Conservation (phyloP, 2,329 filamentous ascomycete genomes). For the Penicillium verrucosum region DNA sequence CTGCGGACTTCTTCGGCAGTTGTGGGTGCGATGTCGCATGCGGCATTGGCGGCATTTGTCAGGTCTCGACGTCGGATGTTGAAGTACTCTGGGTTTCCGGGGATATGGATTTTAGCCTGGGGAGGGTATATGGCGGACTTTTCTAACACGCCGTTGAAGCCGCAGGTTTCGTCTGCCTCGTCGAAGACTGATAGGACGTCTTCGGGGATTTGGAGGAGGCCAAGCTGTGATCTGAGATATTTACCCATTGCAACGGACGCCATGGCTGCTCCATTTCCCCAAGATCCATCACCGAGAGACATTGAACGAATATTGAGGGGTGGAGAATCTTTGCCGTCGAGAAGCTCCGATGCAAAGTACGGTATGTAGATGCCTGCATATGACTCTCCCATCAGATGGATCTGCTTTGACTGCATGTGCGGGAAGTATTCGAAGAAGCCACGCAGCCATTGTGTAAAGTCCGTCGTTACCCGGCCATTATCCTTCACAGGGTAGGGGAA, state of each 20-base stretch:
- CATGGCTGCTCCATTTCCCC: slow-evolving; percentile 38
- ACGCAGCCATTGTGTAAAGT: slow-evolving; percentile 34
- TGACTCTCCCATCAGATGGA: slow-evolving; percentile 40
- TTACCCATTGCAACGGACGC: slow-evolving; percentile 29
- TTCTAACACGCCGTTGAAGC: slow-evolving; percentile 30
- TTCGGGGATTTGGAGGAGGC: slow-evolving; percentile 25
- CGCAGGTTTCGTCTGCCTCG: slow-evolving; percentile 31
- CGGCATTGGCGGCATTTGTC: slow-evolving; percentile 11
- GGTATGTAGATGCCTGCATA: slow-evolving; percentile 40
- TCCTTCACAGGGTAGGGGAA: slow-evolving; percentile 26
- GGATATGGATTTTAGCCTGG: slow-evolving; percentile 28
- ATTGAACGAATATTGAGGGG: slow-evolving; percentile 35
- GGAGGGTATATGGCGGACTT: slow-evolving; percentile 32
- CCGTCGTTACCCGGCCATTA: slow-evolving; percentile 28
- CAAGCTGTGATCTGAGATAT: slow-evolving; percentile 28
- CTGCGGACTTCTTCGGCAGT: slow-evolving; percentile 23
- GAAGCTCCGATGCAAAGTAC: slow-evolving; percentile 34
- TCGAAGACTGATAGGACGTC: slow-evolving; percentile 30
- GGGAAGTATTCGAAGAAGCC: slow-evolving; percentile 33
- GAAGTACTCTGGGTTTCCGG: slow-evolving; percentile 31
- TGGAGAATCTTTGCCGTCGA: slow-evolving; percentile 27
- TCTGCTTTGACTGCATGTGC: slow-evolving; percentile 29
- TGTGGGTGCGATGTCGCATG: slow-evolving; percentile 27
- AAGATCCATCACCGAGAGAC: slow-evolving; percentile 36
- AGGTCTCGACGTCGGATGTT: slow-evolving; percentile 25